Conservation (phyloP, 495 filamentous ascomycete genomes). For the Pseudotulostoma volvatum region DNA sequence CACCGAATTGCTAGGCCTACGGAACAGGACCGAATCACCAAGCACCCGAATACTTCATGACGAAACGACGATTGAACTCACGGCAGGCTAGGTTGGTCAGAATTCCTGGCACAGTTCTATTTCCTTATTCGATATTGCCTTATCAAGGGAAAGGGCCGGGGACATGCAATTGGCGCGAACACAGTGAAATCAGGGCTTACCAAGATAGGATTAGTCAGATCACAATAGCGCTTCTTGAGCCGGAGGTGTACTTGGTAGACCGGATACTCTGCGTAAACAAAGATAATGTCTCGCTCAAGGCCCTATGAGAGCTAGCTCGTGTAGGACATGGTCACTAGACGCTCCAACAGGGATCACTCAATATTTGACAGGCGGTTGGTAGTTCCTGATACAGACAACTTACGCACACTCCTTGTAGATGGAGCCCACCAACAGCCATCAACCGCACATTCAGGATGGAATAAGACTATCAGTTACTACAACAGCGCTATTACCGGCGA, state of each 20-base stretch:
- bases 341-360: not conserved
- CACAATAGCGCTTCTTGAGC: too few relatives aligned
- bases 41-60: conserved; percentile 15
- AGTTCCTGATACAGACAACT: not conserved
- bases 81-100: conserved; percentile 7
- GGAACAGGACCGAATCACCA: conserved; percentile 7
- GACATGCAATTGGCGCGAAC: conserved; percentile 7
- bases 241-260: too few relatives aligned
- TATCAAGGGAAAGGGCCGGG: too few relatives aligned
- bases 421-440: conserved; percentile 1
- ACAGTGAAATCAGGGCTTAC: not conserved
- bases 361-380: not conserved
- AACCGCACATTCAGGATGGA: conserved; percentile 1
- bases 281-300: not conserved
- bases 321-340: not conserved
- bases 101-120: too few relatives aligned
- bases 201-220: not conserved
- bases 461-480: conserved; percentile 1
- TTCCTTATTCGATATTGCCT: conserved; percentile 5
- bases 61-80: conserved; percentile 7
- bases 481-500: not conserved
- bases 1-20: conserved; percentile 7
- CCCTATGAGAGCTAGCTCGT: not conserved
- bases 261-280: too few relatives aligned
- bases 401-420: conserved; percentile 1